Conservation (phyloP, 2,329 filamentous ascomycete species). For the Fusarium coffeatum region DNA sequence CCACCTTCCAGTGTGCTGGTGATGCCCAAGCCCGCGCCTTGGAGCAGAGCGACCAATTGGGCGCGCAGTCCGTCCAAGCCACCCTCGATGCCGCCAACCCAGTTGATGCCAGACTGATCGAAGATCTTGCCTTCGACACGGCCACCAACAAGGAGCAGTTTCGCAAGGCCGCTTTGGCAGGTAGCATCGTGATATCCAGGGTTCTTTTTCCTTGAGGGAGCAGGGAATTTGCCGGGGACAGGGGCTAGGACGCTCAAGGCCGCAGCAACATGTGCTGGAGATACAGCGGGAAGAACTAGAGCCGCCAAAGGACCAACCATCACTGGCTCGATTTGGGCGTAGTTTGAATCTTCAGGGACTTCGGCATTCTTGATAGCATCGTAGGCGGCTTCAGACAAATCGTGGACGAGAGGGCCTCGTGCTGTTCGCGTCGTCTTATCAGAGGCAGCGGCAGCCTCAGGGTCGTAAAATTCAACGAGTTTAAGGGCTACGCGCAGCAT, state of each 20-base stretch:
- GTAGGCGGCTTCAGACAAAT: conserved; percentile 66
- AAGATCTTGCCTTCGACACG: conserved; percentile 88
- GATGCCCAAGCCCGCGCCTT: conserved; percentile 81
- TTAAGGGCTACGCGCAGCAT: conserved; percentile 89
- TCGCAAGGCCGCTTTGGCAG: conserved; percentile 85
- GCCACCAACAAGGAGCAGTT: conserved; percentile 87
- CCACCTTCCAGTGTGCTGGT: conserved; percentile 83
- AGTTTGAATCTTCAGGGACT: conserved; percentile 55
- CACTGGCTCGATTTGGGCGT: conserved; percentile 75
- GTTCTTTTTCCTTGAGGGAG: conserved; percentile 78
- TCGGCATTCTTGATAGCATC: conserved; percentile 57
- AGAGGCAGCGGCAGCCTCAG: conserved; percentile 53
- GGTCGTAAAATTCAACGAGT: conserved; percentile 85
- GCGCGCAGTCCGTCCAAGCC: conserved; percentile 83
- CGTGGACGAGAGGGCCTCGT: conserved; percentile 57
- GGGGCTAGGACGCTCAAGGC: conserved; percentile 84
- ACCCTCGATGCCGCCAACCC: conserved; percentile 80
- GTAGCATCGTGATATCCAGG: conserved; percentile 83
- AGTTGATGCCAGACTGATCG: conserved; percentile 75
- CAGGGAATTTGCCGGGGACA: conserved; percentile 76
- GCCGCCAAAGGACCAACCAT: conserved; percentile 84
- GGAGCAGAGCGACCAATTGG: conserved; percentile 84
- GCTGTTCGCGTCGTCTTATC: conserved; percentile 48
- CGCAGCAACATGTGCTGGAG: conserved; percentile 84
- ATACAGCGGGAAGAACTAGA: conserved; percentile 83